phyloP scores from a whole-genome alignment of 2,329 filamentous ascomycete species.

The Xylaria sp. region DNA sequence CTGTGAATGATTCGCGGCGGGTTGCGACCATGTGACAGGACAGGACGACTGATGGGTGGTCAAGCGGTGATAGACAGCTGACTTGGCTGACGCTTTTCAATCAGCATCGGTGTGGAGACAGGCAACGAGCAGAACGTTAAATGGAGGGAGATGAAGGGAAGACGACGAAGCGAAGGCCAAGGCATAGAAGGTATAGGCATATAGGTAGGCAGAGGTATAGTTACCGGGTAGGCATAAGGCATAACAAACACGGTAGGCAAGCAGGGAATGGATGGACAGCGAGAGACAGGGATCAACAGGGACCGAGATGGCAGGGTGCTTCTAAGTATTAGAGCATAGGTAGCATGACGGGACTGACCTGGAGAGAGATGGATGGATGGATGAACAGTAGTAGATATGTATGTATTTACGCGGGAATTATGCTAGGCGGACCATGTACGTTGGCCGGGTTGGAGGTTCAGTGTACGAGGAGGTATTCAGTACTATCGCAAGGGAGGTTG shows the following conservation, averaged over 20 bases:
- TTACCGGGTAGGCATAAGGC: background rate
- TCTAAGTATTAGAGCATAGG: no score
- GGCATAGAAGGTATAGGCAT: background rate
- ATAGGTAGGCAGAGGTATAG: background rate
- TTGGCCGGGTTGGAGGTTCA: slow-evolving; percentile 11
- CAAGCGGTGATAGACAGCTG: slow-evolving; percentile 3
- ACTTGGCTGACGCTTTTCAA: slow-evolving; percentile 5
- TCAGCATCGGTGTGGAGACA: slow-evolving; percentile 5
- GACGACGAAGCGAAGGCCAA: background rate
- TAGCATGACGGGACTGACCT: background rate
- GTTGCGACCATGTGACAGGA: slow-evolving; percentile 10
- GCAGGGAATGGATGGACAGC: slow-evolving; percentile 5
- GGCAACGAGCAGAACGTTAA: slow-evolving; percentile 1
- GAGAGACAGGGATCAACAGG: slow-evolving; percentile 5
- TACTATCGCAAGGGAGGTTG: slow-evolving; percentile 6
- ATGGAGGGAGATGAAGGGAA: slow-evolving; percentile 3
- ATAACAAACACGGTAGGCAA: slow-evolving; percentile 3
- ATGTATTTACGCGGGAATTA: background rate
- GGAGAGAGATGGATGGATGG: slow-evolving; percentile 6
- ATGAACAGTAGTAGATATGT: background rate
- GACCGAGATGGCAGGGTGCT: background rate
- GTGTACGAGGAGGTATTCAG: no score
- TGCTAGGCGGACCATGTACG: slow-evolving; percentile 1
- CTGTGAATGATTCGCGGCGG: background rate
- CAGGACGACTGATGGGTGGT: background rate